Percentiles rank a stretch among this genome's conserved stretches.
Evolutionary conservation across 106 monocot species (phyloP).

Genomic region (Dendrobium officinale): DNA sequence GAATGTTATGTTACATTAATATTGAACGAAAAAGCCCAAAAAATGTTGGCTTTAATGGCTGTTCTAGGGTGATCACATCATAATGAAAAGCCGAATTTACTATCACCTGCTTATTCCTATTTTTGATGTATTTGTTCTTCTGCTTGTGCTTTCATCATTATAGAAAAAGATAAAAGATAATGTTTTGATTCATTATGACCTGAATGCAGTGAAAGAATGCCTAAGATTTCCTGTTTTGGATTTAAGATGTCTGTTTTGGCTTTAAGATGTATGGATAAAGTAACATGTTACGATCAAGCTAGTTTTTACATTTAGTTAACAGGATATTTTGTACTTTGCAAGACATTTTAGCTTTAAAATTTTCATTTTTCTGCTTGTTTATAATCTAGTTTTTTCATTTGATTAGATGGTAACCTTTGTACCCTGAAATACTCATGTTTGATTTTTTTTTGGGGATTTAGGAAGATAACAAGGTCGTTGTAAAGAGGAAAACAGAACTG

Average conservation of each 20-base stretch:
- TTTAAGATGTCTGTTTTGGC: background rate
- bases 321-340: background rate
- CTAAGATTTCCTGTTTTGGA: background rate
- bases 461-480: conserved; percentile 65
- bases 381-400: background rate
- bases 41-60: background rate
- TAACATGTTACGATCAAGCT: background rate
- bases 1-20: background rate
- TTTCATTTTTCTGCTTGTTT: background rate
- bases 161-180: background rate
- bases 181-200: background rate
- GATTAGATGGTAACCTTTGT: background rate
- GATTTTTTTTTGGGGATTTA: conserved; percentile 19
- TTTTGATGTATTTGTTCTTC: background rate
- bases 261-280: background rate
- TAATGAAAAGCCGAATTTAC: background rate
- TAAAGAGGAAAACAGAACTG: conserved; percentile 84
- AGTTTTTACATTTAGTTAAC: background rate
- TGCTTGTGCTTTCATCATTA: background rate
- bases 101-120: background rate
- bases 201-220: conserved; percentile 1
- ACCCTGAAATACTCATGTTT: background rate
- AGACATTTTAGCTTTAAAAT: background rate
- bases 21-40: background rate
- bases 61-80: no score